Base-by-base conservation (phyloP, 2,329 filamentous ascomycete genomes). In the Colletotrichum melonis region DNA sequence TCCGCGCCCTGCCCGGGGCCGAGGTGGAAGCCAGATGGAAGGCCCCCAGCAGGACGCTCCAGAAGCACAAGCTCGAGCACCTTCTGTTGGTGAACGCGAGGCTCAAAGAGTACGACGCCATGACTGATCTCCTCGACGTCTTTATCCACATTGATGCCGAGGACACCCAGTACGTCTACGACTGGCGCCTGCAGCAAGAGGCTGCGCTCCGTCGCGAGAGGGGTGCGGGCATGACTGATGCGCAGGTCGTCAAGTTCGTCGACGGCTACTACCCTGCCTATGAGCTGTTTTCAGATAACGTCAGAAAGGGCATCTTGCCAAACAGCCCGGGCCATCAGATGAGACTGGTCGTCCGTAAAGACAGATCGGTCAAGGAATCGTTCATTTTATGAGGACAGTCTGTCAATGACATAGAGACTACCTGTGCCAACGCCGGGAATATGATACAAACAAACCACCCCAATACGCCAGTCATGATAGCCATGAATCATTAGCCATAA, bases 131-230 rank as follows among this genome's bases (percentile, higher is more conserved):
- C 22, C 84, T 91, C 35, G 85, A 89, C 66, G 87, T 86, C 9
- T 89, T 91, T 67, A 83, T 91, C 56, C 89, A 91, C 76, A 82
- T 91, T 74, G 88, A 97, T 78, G 93, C 95, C 6, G 89, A 93
- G 77, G 86, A 97, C 76, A 87, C 90, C 5, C 86, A 87, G 63
- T 95, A 91, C 79, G 95, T 97, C 65, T 98, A 98, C 78, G 89
- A 88, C 74, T 98, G 95, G 95, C 90, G 95, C 16, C 85, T 92
- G 77, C 87, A 98, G 83, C 94, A 97, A 83, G 95, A 98, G 83
- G 88, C 89, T 60, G 89, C 89, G 72, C 86, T 98, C 77, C 89
- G 93, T 28, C 85, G 85, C 8, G 83, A 87, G 26, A 93, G 89
- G 76, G 94, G 93, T 9, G 88, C 87, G 0, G 95, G 94, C 35